Conservation (phyloP, 176 grass and related monocot species). For the Thinopyrum elongatum region DNA sequence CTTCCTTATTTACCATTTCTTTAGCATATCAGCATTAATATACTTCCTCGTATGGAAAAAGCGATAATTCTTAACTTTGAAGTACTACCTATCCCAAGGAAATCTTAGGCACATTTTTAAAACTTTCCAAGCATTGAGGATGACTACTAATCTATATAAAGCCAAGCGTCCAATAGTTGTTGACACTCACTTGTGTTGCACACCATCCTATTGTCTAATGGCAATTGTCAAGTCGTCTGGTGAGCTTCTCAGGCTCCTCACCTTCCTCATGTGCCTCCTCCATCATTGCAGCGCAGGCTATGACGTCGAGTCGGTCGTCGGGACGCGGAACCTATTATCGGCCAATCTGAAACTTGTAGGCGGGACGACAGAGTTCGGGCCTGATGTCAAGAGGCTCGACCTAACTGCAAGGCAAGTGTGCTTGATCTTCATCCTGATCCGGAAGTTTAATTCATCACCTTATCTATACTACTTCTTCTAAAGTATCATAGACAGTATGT, state of each 20-base stretch:
- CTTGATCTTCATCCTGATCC: not conserved
- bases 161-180: not conserved
- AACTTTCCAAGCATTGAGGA: not conserved
- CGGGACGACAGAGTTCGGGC: constrained; percentile 29
- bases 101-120: not conserved
- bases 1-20: not conserved
- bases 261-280: not conserved
- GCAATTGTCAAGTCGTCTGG: not conserved
- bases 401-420: constrained; percentile 56
- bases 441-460: not conserved
- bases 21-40: not conserved
- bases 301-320: constrained; percentile 22
- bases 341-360: constrained; percentile 44
- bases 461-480: too few species aligned
- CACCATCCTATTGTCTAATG: not conserved
- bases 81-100: not conserved
- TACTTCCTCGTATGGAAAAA: not conserved
- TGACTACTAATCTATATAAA: not conserved
- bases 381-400: constrained; percentile 50
- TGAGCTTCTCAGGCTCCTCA: not conserved
- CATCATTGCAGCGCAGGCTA: constrained; percentile 34
- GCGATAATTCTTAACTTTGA: not conserved
- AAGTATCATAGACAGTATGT: too few species aligned
- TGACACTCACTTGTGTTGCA: not conserved
- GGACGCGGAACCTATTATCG: constrained; percentile 18